A percentile compares a stretch with the other conserved stretches of the same genome.
Evolutionary conservation across 345 rosid genomes (phyloP).

Genomic region (Eucalyptus regnans): DNA sequence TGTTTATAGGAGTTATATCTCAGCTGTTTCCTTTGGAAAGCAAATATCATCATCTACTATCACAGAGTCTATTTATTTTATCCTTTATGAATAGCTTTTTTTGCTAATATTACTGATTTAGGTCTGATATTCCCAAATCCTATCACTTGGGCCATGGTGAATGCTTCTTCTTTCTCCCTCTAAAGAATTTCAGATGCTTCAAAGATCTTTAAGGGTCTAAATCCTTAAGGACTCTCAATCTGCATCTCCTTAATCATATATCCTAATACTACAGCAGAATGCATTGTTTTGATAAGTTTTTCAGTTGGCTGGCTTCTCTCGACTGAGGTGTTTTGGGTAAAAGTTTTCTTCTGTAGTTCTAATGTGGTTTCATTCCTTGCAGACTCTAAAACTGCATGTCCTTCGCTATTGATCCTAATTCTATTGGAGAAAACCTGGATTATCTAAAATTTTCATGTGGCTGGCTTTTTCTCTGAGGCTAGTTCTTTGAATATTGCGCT

Average conservation of each 20-base stretch:
- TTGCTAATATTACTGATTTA: not conserved
- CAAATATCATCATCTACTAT: not conserved
- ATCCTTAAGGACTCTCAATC: not conserved
- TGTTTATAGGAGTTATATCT: not conserved
- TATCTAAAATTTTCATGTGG: not conserved
- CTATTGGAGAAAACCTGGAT: not conserved
- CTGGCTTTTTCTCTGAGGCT: not conserved
- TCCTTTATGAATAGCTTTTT: not conserved
- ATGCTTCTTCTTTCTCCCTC: not conserved
- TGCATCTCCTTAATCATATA: not conserved
- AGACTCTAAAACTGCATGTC: not conserved
- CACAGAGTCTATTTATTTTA: not conserved
- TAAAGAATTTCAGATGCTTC: not conserved
- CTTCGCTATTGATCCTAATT: not conserved
- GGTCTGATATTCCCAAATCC: not conserved
- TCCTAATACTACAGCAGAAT: not conserved
- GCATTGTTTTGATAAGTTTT: not conserved
- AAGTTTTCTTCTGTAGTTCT: not conserved
- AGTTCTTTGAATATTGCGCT: not conserved
- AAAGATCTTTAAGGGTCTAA: not conserved
- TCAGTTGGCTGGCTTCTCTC: not conserved
- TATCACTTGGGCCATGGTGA: not conserved
- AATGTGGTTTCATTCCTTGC: not conserved
- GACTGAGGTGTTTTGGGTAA: not conserved
- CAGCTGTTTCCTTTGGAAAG: not conserved